Evolutionary conservation across 2,329 filamentous ascomycete species (phyloP).

Genomic region (Bipolaris victoriae): DNA sequence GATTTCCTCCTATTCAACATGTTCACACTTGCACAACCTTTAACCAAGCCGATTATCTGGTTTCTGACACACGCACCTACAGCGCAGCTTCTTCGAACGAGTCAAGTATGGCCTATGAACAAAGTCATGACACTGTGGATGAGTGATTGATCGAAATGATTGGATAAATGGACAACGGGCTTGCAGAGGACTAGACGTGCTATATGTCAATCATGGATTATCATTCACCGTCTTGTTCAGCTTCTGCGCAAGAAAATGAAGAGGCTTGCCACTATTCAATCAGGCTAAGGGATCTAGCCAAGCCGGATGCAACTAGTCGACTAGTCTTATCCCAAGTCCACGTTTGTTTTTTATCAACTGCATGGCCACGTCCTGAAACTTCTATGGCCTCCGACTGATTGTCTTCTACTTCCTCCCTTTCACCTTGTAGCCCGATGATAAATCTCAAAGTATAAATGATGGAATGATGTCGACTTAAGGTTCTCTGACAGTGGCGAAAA

Average conservation of each 20-base stretch:
- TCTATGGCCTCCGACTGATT: background rate
- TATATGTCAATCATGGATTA: background rate
- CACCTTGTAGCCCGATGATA: background rate
- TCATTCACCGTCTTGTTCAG: background rate
- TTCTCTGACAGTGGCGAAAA: background rate
- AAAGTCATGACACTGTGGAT: background rate
- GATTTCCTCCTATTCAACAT: too few relatives aligned
- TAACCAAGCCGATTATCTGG: background rate
- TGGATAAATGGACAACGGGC: background rate
- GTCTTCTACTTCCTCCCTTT: background rate
- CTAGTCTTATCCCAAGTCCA: background rate
- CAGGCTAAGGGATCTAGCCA: background rate
- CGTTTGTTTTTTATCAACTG: background rate
- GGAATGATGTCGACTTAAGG: slow-evolving; percentile 1
- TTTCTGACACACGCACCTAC: background rate
- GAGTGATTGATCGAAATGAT: background rate
- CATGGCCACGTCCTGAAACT: background rate
- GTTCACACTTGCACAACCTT: background rate
- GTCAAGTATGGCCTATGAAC: background rate
- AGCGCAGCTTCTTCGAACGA: background rate
- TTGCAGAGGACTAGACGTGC: background rate
- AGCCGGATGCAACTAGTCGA: background rate
- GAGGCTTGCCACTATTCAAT: background rate
- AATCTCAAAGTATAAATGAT: background rate
- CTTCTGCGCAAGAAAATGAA: background rate